phyloP scores from a whole-genome alignment of 2,329 filamentous ascomycete genomes.

The Fusarium nematophilum region DNA sequence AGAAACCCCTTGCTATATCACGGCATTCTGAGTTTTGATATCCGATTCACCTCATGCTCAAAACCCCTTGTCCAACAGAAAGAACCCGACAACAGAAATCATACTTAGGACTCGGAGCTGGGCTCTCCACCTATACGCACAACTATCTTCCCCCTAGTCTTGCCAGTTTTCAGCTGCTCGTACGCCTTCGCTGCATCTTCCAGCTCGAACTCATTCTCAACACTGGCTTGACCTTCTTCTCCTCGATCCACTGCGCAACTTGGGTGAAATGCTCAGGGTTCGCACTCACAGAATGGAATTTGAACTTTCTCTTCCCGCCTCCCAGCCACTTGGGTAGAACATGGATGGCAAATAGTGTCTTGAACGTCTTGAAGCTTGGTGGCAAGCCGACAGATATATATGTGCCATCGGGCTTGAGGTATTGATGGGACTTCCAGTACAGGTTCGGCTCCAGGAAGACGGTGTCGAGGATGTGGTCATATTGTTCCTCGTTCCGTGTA shows the following conservation, averaged over 20 bases:
- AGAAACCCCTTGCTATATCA: no score
- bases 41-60: no score
- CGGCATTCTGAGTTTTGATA: no score
- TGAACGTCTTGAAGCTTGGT: constrained; percentile 3
- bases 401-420: constrained; percentile 9
- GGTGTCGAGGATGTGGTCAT: constrained; percentile 22
- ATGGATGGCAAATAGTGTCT: constrained; percentile 14
- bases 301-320: constrained; percentile 26
- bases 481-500: background rate
- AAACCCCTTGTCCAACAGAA: no score
- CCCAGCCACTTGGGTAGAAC: constrained; percentile 26
- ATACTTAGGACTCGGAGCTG: background rate
- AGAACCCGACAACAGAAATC: no score
- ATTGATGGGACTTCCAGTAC: constrained; percentile 31
- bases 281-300: constrained; percentile 24
- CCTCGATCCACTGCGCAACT: constrained; percentile 12
- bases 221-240: constrained; percentile 8
- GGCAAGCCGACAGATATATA: constrained; percentile 30
- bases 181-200: constrained; percentile 18
- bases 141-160: constrained; percentile 22
- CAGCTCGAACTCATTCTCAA: constrained; percentile 27
- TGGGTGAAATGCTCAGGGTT: constrained; percentile 24
- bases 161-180: constrained; percentile 11
- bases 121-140: constrained; percentile 4
- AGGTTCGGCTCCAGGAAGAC: constrained; percentile 21